phyloP scores from a whole-genome alignment of 495 filamentous ascomycete genomes.

The Penicillium turbatum region DNA sequence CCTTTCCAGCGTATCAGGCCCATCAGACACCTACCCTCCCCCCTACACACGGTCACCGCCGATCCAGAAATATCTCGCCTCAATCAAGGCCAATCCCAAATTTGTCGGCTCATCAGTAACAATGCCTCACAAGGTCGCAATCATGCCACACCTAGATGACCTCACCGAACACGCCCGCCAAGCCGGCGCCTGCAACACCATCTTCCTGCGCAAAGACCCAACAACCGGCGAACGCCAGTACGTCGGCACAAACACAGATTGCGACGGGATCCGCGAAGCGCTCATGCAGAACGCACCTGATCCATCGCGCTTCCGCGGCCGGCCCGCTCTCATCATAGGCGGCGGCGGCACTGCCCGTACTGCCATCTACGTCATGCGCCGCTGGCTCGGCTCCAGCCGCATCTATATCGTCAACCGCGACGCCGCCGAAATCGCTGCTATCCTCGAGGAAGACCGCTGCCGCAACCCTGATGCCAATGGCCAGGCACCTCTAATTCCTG shows the following conservation, averaged over 20 bases:
- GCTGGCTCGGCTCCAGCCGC: constrained; percentile 57
- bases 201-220: constrained; percentile 53
- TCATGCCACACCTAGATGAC: constrained; percentile 63
- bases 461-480: constrained; percentile 36
- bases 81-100: constrained; percentile 44
- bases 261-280: constrained; percentile 65
- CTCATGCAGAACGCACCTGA: constrained; percentile 55
- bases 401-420: constrained; percentile 73
- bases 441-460: constrained; percentile 48
- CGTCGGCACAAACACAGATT: constrained; percentile 73
- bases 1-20: constrained; percentile 37
- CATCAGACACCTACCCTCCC: constrained; percentile 33
- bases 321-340: constrained; percentile 59
- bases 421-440: constrained; percentile 54
- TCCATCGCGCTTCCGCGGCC: constrained; percentile 42
- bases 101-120: constrained; percentile 65
- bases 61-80: constrained; percentile 48
- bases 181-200: constrained; percentile 70
- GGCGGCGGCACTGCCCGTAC: constrained; percentile 68
- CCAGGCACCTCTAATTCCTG: constrained; percentile 48
- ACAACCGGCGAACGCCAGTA: constrained; percentile 39
- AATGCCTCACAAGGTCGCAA: constrained; percentile 71
- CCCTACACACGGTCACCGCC: constrained; percentile 37
- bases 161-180: constrained; percentile 62
- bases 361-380: constrained; percentile 63